These are phyloP conservation scores for Beauveria bassiana DNA, from an alignment of 2,329 filamentous ascomycete species.

Conservation along the genomic window DNA sequence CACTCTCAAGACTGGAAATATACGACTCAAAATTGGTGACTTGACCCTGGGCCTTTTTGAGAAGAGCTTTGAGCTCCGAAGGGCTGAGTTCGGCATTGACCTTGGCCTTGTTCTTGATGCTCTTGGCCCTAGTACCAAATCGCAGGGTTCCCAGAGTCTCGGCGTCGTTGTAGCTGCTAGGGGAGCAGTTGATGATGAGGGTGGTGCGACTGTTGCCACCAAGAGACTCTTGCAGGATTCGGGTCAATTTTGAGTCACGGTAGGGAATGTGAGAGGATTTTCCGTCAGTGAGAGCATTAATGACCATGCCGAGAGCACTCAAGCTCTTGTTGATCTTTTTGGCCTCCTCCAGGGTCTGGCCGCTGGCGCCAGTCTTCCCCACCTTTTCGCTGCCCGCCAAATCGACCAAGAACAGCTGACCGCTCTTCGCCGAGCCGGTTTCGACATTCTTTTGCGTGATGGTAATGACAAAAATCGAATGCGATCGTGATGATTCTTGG, in stretches of 20 bases:
- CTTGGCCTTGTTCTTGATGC: constrained; percentile 99
- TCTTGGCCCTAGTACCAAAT: constrained; percentile 94
- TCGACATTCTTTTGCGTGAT: constrained; percentile 97
- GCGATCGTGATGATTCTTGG: constrained; percentile 92
- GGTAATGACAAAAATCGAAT: constrained; percentile 96
- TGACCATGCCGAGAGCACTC: constrained; percentile 97
- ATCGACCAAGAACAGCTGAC: constrained; percentile 95
- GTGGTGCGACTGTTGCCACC: constrained; percentile 98
- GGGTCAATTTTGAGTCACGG: constrained; percentile 93
- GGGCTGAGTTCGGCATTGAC: constrained; percentile 97
- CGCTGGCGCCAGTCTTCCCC: constrained; percentile 94
- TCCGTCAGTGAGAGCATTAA: constrained; percentile 92
- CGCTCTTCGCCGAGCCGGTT: constrained; percentile 91
- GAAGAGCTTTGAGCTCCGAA: constrained; percentile 82
- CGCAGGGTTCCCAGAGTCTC: constrained; percentile 88
- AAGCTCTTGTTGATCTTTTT: constrained; percentile 99
- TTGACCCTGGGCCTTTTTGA: constrained; percentile 87
- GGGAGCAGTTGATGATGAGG: constrained; percentile 98
- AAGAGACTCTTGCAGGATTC: constrained; percentile 92
- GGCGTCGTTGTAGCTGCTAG: constrained; percentile 93
- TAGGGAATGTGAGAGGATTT: constrained; percentile 96
- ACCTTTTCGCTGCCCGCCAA: constrained; percentile 97
- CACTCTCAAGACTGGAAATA: constrained; percentile 72
- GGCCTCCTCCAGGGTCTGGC: constrained; percentile 93
- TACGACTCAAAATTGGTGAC: constrained; percentile 85